These are phyloP conservation scores for Eucalyptus cloeziana DNA, from an alignment of 345 rosid species.

Conservation along the genomic window DNA sequence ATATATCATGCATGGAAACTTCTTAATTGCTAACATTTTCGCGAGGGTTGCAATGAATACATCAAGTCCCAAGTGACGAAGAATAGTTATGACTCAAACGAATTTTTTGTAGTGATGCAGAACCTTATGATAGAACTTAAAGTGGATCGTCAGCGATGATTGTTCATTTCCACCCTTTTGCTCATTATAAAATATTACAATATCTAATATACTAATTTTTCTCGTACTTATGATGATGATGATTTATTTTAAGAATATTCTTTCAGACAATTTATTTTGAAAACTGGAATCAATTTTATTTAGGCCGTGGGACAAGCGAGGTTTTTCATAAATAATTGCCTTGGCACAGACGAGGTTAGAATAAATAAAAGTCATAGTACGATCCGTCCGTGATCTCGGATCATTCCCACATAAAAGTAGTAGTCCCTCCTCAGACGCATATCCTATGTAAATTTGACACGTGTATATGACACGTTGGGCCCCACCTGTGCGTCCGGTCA, in stretches of 20 bases:
- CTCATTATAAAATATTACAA: background rate
- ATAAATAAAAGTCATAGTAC: background rate
- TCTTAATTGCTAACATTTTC: background rate
- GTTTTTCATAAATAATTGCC: background rate
- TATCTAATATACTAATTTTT: background rate
- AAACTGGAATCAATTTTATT: background rate
- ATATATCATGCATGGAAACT: background rate
- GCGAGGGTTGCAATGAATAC: background rate
- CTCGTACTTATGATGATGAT: background rate
- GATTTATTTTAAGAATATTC: background rate
- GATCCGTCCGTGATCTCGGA: background rate
- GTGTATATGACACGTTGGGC: background rate
- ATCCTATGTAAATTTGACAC: background rate
- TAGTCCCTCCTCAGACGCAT: background rate
- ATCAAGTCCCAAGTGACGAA: accelerated
- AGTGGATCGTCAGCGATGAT: accelerated
- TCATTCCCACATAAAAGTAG: background rate
- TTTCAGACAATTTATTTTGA: background rate
- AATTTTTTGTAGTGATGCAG: background rate
- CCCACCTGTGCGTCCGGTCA: background rate
- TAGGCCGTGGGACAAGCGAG: background rate
- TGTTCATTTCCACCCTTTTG: accelerated
- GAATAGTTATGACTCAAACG: background rate
- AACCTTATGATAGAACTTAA: accelerated
- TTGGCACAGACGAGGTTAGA: background rate